Conservation (phyloP, 2,329 filamentous ascomycete species). For the Cordyceps javanica region DNA sequence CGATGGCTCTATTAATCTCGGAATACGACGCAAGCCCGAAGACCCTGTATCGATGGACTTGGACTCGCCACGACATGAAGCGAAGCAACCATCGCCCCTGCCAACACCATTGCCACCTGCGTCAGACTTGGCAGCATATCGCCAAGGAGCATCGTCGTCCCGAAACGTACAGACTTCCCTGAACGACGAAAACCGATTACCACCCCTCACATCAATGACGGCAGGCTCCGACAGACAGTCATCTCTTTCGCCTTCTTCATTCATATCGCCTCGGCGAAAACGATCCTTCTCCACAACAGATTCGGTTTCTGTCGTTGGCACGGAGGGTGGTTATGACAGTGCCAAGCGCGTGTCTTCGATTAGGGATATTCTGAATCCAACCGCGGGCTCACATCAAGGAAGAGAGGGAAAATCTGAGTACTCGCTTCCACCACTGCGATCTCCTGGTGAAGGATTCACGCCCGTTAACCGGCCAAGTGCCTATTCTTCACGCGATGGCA, state of each 20-base stretch:
- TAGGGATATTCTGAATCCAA: constrained; percentile 66
- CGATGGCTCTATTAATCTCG: constrained; percentile 60
- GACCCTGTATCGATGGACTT: constrained; percentile 42
- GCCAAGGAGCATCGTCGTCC: constrained; percentile 36
- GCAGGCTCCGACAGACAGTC: constrained; percentile 44
- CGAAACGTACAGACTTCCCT: constrained; percentile 35
- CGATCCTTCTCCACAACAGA: constrained; percentile 60
- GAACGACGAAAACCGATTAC: constrained; percentile 52
- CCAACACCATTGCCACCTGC: constrained; percentile 32
- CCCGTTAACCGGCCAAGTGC: constrained; percentile 36
- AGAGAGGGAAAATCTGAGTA: constrained; percentile 33
- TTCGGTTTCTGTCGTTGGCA: constrained; percentile 35
- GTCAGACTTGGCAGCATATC: constrained; percentile 46
- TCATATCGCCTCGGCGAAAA: constrained; percentile 56
- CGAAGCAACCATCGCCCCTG: constrained; percentile 38
- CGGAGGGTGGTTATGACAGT: constrained; percentile 38
- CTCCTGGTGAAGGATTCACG: constrained; percentile 35
- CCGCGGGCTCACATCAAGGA: constrained; percentile 21
- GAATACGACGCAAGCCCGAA: constrained; percentile 44
- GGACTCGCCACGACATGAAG: constrained; percentile 37
- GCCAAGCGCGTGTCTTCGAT: constrained; percentile 66
- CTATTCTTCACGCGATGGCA: constrained; percentile 26
- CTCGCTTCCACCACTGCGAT: constrained; percentile 35
- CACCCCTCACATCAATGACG: constrained; percentile 46
- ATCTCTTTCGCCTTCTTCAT: constrained; percentile 55